Conservation (phyloP, 306 rosid genomes). For the Lathyrus aphaca region DNA sequence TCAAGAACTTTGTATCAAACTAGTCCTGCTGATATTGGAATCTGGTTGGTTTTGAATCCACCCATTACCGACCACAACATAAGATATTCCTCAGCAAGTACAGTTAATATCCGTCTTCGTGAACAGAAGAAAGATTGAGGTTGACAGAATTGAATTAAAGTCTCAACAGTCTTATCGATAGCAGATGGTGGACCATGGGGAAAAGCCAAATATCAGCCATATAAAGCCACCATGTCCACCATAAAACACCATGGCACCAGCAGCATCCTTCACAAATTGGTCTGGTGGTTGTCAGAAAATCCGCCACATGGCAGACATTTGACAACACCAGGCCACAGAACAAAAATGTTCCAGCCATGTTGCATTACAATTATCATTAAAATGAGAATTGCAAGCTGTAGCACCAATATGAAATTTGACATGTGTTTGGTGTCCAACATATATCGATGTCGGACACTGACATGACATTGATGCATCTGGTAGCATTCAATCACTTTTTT, state of each 20-base stretch:
- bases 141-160: not conserved
- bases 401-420: not conserved
- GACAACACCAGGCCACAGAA: not conserved
- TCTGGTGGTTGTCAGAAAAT: too few relatives aligned
- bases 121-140: slow-evolving; percentile 15
- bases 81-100: not conserved
- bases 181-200: too few relatives aligned
- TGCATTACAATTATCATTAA: not conserved
- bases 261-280: too few relatives aligned
- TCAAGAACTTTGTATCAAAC: slow-evolving; percentile 9
- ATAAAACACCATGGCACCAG: too few relatives aligned
- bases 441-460: not conserved
- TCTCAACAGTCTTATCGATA: not conserved
- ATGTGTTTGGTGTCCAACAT: not conserved
- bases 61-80: not conserved
- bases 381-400: not conserved
- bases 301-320: too few relatives aligned
- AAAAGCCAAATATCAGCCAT: too few relatives aligned
- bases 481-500: not conserved
- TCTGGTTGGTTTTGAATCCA: slow-evolving; percentile 5
- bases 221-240: too few relatives aligned
- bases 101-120: not conserved
- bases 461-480: not conserved
- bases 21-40: not conserved
- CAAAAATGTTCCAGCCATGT: slow-evolving; percentile 8